Percentiles rank a stretch among this genome's conserved stretches.
phyloP scores from a whole-genome alignment of 2,329 filamentous ascomycete genomes.

The Xylaria sp. region DNA sequence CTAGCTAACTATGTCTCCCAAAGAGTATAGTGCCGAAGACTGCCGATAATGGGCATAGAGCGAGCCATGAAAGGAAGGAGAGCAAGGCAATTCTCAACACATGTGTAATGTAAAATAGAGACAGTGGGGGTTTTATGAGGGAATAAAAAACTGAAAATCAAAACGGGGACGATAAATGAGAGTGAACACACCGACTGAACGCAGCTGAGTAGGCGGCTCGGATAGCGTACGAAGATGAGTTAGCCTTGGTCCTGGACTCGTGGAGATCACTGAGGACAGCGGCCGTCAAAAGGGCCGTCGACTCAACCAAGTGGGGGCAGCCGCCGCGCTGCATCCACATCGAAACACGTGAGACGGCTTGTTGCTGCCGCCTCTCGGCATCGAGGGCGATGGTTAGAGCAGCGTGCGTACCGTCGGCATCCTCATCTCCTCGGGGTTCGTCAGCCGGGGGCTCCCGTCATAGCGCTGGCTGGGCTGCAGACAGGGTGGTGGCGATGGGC shows the following conservation, averaged over 20 bases:
- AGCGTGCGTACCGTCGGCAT: slow-evolving; percentile 18
- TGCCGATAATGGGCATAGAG: slow-evolving; percentile 1
- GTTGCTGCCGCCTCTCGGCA: slow-evolving; percentile 50
- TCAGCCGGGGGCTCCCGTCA: slow-evolving; percentile 27
- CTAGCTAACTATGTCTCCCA: slow-evolving; percentile 6
- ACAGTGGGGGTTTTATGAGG: too few species aligned
- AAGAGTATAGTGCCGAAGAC: slow-evolving; percentile 13
- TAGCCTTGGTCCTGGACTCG: slow-evolving; percentile 45
- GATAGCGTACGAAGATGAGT: slow-evolving; percentile 67
- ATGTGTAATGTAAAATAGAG: background rate
- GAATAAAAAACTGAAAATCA: slow-evolving; percentile 1
- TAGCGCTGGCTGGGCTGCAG: slow-evolving; percentile 17
- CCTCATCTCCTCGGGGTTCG: slow-evolving; percentile 31
- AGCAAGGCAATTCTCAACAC: background rate
- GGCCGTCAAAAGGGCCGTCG: slow-evolving; percentile 77
- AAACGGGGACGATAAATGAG: background rate
- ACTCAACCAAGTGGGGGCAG: slow-evolving; percentile 83
- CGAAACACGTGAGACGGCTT: slow-evolving; percentile 68
- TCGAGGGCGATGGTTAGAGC: slow-evolving; percentile 22
- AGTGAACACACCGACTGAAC: slow-evolving; percentile 72
- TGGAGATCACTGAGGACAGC: slow-evolving; percentile 73
- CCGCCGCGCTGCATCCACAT: slow-evolving; percentile 79
- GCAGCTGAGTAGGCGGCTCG: slow-evolving; percentile 78
- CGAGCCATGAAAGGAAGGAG: slow-evolving; percentile 15
- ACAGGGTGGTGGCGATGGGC: slow-evolving; percentile 22